These are phyloP conservation scores for Dictyophora rubrovolvata DNA, from an alignment of 768 basidiomycete species.

Conservation along the genomic window DNA sequence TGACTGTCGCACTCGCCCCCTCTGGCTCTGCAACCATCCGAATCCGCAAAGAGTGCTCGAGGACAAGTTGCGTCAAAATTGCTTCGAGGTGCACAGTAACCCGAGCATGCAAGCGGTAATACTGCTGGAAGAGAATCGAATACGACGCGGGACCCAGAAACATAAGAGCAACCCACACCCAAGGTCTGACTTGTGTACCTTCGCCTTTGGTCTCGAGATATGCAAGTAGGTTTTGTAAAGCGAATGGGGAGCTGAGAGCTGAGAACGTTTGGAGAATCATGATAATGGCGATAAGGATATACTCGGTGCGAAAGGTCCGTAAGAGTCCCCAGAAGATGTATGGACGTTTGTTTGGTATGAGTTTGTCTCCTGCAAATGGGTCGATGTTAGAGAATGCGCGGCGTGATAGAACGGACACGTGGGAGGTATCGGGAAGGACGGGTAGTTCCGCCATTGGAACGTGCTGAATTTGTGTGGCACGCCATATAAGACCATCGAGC, in stretches of 20 bases:
- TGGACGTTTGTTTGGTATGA: slow-evolving; percentile 27
- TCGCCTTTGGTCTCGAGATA: slow-evolving; percentile 30
- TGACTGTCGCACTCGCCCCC: neutral
- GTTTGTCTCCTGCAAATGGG: slow-evolving; percentile 21
- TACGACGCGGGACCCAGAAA: slow-evolving; percentile 26
- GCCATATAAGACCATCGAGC: slow-evolving; percentile 40
- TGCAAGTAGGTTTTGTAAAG: slow-evolving; percentile 30
- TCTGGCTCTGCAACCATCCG: slow-evolving; percentile 41
- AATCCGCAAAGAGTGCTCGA: slow-evolving; percentile 51
- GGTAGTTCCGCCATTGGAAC: slow-evolving; percentile 34
- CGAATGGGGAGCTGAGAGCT: slow-evolving; percentile 17
- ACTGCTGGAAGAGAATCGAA: slow-evolving; percentile 22
- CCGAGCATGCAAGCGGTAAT: slow-evolving; percentile 25
- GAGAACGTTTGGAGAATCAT: neutral
- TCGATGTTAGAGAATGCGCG: neutral
- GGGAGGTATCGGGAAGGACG: slow-evolving; percentile 32
- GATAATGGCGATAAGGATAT: neutral
- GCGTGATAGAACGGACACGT: slow-evolving; percentile 24
- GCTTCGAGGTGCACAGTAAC: slow-evolving; percentile 39
- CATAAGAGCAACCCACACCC: slow-evolving; percentile 36
- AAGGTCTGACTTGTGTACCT: slow-evolving; percentile 29
- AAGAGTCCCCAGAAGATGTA: slow-evolving; percentile 41
- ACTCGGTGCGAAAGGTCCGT: slow-evolving; percentile 17
- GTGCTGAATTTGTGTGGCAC: slow-evolving; percentile 34
- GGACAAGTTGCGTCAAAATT: slow-evolving; percentile 43